Evolutionary conservation across 768 basidiomycete species (phyloP).

Genomic region (Pleurotus tuoliensis): DNA sequence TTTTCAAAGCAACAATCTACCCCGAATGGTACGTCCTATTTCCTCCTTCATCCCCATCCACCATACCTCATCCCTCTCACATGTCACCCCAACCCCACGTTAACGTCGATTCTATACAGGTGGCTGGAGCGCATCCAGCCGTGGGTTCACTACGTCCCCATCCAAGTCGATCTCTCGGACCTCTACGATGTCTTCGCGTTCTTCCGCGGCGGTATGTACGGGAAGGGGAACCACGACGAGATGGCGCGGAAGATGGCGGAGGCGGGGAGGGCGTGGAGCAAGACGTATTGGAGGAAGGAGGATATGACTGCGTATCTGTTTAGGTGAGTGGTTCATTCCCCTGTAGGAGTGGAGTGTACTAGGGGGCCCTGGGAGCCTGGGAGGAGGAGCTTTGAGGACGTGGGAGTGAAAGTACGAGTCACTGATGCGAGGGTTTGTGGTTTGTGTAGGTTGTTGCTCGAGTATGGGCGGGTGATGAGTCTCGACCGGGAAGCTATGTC

Average conservation of each 20-base stretch:
- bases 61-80: neutral
- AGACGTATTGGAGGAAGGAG: slow-evolving; percentile 45
- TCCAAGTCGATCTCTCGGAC: slow-evolving; percentile 57
- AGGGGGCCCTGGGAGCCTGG: too few species aligned
- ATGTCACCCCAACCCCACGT: neutral
- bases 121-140: slow-evolving; percentile 51
- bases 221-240: slow-evolving; percentile 50
- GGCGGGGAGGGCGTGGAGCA: slow-evolving; percentile 49
- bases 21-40: slow-evolving; percentile 53
- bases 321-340: slow-evolving; percentile 28
- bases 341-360: neutral
- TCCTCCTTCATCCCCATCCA: too few species aligned
- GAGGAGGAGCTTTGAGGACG: too few species aligned
- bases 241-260: slow-evolving; percentile 50
- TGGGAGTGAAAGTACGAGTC: too few species aligned
- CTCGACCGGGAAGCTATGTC: slow-evolving; percentile 36
- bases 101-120: slow-evolving; percentile 23
- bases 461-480: slow-evolving; percentile 47
- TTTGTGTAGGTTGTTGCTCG: slow-evolving; percentile 34
- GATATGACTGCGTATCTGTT: slow-evolving; percentile 53
- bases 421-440: neutral
- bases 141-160: slow-evolving; percentile 70
- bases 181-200: slow-evolving; percentile 64
- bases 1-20: slow-evolving; percentile 64
- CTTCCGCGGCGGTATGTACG: slow-evolving; percentile 53